Evolutionary conservation across 805 yeast species (phyloP).

Genomic region (Komagataella populi): DNA sequence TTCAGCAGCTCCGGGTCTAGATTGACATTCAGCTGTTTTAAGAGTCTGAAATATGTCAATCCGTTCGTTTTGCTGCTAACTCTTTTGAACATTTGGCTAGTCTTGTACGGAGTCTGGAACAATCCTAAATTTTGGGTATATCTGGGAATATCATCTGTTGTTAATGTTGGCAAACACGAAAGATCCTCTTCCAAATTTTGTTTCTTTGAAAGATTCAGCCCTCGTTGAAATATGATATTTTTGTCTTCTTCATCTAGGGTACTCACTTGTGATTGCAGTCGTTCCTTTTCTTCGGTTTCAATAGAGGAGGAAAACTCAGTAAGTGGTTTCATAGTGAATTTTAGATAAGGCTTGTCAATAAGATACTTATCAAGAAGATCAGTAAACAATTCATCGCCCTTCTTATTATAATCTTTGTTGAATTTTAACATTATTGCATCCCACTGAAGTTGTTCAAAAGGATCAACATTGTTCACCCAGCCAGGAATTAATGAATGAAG

Average conservation of each 20-base stretch:
- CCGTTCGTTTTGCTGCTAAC: constrained; percentile 50
- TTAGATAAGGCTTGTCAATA: constrained; percentile 42
- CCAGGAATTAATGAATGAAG: constrained; percentile 66
- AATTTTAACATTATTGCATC: constrained; percentile 46
- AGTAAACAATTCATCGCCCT: constrained; percentile 46
- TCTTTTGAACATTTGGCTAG: constrained; percentile 13
- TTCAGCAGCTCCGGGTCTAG: constrained; percentile 53
- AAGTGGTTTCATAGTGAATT: constrained; percentile 66
- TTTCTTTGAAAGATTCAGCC: constrained; percentile 40
- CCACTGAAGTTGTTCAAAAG: constrained; percentile 54
- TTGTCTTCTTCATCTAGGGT: constrained; percentile 41
- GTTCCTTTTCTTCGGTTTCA: constrained; percentile 38
- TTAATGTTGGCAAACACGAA: constrained; percentile 67
- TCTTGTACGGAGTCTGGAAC: constrained; percentile 1
- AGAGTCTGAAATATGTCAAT: constrained; percentile 60
- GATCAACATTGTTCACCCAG: constrained; percentile 77
- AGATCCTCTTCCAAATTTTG: constrained; percentile 65
- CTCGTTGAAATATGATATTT: constrained; percentile 43
- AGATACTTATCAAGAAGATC: constrained; percentile 42
- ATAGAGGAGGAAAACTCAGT: constrained; percentile 36
- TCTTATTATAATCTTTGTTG: constrained; percentile 38
- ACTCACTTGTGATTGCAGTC: constrained; percentile 30
- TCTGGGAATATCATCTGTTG: constrained; percentile 59
- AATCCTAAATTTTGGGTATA: constrained; percentile 16
- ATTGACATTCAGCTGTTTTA: constrained; percentile 37